Conservation (phyloP, 2,329 filamentous ascomycete species). For the Fonsecaea monophora region DNA sequence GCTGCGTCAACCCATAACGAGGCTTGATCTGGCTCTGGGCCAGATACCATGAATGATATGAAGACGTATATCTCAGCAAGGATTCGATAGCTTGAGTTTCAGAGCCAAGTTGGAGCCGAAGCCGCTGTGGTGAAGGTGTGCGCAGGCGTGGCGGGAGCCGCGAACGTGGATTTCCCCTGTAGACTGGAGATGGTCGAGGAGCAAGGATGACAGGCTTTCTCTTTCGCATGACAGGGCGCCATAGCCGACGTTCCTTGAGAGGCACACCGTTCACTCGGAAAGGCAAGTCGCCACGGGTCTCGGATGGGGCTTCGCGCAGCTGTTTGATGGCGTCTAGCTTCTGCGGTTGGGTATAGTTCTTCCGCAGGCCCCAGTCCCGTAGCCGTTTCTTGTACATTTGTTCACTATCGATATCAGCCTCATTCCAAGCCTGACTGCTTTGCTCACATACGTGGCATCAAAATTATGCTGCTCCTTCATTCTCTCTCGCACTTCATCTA, state of each 20-base stretch:
- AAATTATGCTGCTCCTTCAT: constrained; percentile 13
- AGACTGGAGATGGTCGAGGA: neutral
- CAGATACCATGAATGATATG: constrained; percentile 10
- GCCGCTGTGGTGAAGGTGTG: neutral
- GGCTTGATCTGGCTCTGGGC: neutral
- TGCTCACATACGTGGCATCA: constrained; percentile 10
- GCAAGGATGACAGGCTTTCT: neutral
- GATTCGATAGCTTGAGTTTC: neutral
- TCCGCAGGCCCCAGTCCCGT: constrained; percentile 11
- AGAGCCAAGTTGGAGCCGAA: neutral
- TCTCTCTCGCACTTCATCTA: constrained; percentile 4
- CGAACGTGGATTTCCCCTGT: neutral
- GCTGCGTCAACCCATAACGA: neutral
- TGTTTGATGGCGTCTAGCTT: constrained; percentile 8
- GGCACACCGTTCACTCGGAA: neutral
- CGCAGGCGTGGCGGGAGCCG: too few relatives aligned
- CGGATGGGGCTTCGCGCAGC: neutral
- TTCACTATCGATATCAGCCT: constrained; percentile 2
- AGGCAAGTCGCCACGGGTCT: neutral
- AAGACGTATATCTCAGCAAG: neutral
- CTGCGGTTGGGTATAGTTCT: constrained; percentile 11
- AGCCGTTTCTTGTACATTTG: constrained; percentile 20
- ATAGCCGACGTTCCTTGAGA: constrained; percentile 2
- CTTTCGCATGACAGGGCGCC: constrained; percentile 6
- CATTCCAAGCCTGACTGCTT: neutral